A percentile compares a stretch with the other conserved stretches of the same genome.
These are phyloP conservation scores for Zea luxurians DNA, from an alignment of 176 grass and related monocot genomes.

Conservation along the genomic window DNA sequence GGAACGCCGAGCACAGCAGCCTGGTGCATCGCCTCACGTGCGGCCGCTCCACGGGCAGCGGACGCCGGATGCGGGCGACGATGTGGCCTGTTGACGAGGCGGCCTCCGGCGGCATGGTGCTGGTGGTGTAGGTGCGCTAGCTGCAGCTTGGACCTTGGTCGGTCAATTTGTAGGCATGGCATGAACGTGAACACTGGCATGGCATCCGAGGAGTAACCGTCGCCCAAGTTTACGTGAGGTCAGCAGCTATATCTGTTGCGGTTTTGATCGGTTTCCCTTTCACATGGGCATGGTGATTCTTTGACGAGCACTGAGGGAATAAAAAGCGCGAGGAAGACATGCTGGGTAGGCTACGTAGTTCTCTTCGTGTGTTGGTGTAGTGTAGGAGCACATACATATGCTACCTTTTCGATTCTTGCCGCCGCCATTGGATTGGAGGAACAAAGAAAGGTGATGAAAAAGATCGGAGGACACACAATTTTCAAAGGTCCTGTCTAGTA, in stretches of 20 bases:
- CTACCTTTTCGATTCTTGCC: background rate
- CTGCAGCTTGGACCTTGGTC: background rate
- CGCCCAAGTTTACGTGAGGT: constrained; percentile 24
- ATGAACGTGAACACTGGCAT: background rate
- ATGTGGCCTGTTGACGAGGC: background rate
- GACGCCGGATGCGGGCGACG: constrained; percentile 14
- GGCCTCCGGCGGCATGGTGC: constrained; percentile 20
- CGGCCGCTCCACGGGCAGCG: constrained; percentile 34
- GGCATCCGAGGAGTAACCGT: constrained; percentile 1
- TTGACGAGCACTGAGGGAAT: constrained; percentile 52
- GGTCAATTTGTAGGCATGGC: background rate
- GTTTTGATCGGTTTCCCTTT: constrained; percentile 33
- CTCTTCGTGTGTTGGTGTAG: constrained; percentile 29
- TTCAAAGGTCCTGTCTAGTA: too few relatives aligned
- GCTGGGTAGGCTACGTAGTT: constrained; percentile 4
- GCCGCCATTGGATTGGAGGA: background rate
- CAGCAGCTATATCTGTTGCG: background rate
- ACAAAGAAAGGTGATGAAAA: too few relatives aligned
- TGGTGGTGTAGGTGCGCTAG: background rate
- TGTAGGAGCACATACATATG: constrained; percentile 13
- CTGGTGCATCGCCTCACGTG: constrained; percentile 51
- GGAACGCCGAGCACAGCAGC: constrained; percentile 70
- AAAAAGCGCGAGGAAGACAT: constrained; percentile 15
- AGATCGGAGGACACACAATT: too few relatives aligned
- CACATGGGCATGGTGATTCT: constrained; percentile 35